These are phyloP conservation scores for Pistacia vera DNA, from an alignment of 345 rosid genomes.

Conservation along the genomic window DNA sequence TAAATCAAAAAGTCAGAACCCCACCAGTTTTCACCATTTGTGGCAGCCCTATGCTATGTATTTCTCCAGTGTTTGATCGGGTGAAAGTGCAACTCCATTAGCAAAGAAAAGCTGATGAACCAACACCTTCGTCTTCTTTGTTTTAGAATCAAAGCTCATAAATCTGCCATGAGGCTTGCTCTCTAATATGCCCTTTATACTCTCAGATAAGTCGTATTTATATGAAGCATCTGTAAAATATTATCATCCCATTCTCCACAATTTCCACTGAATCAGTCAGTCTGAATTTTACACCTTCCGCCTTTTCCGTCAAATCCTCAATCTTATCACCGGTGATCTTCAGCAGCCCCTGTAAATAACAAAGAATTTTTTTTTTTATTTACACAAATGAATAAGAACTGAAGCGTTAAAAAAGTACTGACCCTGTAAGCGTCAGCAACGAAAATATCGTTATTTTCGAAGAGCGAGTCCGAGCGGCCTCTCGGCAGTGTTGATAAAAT, in stretches of 20 bases:
- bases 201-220: slow-evolving; percentile 35
- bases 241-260: slow-evolving; percentile 56
- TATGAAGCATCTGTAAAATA: slow-evolving; percentile 85
- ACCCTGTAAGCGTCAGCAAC: slow-evolving; percentile 83
- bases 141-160: slow-evolving; percentile 56
- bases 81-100: slow-evolving; percentile 69
- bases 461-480: slow-evolving; percentile 81
- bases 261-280: slow-evolving; percentile 60
- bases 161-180: slow-evolving; percentile 78
- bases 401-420: background rate
- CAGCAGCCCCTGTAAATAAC: slow-evolving; percentile 57
- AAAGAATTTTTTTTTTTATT: no score
- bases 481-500: slow-evolving; percentile 74
- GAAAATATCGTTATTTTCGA: slow-evolving; percentile 42
- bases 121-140: slow-evolving; percentile 48
- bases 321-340: slow-evolving; percentile 46
- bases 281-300: slow-evolving; percentile 64
- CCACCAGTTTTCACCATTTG: slow-evolving; percentile 35
- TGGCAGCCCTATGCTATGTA: background rate
- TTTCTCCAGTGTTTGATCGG: slow-evolving; percentile 47
- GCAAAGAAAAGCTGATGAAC: slow-evolving; percentile 63
- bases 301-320: slow-evolving; percentile 55
- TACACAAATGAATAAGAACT: no score
- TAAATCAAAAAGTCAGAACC: slow-evolving; percentile 53
- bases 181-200: slow-evolving; percentile 42